These are phyloP conservation scores for Apodospora peruviana DNA, from an alignment of 495 filamentous ascomycete genomes.

Conservation along the genomic window DNA sequence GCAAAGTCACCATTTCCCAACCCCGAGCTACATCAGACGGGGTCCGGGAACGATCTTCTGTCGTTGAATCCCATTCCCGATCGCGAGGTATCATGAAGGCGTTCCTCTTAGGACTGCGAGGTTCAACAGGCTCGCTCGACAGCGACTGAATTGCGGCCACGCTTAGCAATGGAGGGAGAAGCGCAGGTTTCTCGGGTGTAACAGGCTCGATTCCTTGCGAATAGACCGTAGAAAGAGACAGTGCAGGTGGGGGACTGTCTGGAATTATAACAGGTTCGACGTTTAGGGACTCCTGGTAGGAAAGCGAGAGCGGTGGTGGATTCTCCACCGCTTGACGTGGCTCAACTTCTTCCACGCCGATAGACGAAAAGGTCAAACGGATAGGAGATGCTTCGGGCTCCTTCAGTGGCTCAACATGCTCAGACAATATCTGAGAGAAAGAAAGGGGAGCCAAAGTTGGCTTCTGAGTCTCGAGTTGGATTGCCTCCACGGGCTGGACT, in stretches of 20 bases:
- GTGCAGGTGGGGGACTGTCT: conserved; percentile 3
- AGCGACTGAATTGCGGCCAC: conserved; percentile 46
- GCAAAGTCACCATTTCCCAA: conserved; percentile 38
- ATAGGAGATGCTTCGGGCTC: conserved; percentile 13
- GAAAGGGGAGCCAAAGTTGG: conserved; percentile 6
- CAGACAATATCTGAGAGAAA: conserved; percentile 17
- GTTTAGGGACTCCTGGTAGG: conserved; percentile 23
- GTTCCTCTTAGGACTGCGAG: conserved; percentile 41
- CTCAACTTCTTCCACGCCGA: conserved; percentile 22
- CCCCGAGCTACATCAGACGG: conserved; percentile 35
- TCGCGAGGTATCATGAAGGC: conserved; percentile 44
- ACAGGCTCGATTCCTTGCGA: conserved; percentile 46
- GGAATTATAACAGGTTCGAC: conserved; percentile 24
- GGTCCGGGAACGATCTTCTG: conserved; percentile 20
- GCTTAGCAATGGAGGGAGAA: conserved; percentile 23
- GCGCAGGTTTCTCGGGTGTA: conserved; percentile 12
- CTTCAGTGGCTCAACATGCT: conserved; percentile 16
- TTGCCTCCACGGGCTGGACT: conserved; percentile 13
- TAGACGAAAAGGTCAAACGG: conserved; percentile 20
- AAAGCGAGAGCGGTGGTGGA: conserved; percentile 21
- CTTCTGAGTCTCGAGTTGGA: not conserved
- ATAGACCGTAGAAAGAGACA: conserved; percentile 17
- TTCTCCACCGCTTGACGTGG: conserved; percentile 20
- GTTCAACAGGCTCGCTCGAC: conserved; percentile 45
- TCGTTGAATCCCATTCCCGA: conserved; percentile 8